Base-by-base conservation (phyloP, 2,329 filamentous ascomycete species). In the Trichoderma sp. region DNA sequence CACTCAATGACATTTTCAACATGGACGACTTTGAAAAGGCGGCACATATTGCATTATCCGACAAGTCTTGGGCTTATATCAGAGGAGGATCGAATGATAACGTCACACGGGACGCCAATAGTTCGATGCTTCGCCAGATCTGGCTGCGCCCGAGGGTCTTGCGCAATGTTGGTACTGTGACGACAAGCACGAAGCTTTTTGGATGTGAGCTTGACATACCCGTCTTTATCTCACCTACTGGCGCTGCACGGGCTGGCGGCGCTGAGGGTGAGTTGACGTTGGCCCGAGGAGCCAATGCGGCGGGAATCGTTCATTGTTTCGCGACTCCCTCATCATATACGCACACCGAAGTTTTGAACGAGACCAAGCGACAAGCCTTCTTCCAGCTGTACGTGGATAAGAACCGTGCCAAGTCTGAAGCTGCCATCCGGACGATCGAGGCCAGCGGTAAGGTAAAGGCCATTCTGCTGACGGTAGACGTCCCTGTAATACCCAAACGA, bases 1-100 rank as follows among this genome's bases (percentile, higher is more conserved):
- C 55, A 5, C 64, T 67, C 2, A 21, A 40, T n/a, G 64, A 57
- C 11, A 59, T 67, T 35, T 59, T 67, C 29, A 67, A 52, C 29
- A 58, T 59, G 64, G 64, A 67, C 1, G 64, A 67, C 21, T 67
- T 67, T n/a, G 64, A 67, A 67, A 67, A 52, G 29, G 64, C 64
- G 16, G 64, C 64, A 24, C 64, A 67, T 27, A 4, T 21, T 11
- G 37, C 55, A 10, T 19, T 67, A 24, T 58, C 64, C 8, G 55
- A 52, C 8, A 67, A 67, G 14, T 67, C 64, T 10, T 67, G 64
- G 64, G 64, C n/a, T 2, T 67, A 67, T 16, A 67, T 67, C 21
- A 52, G 52, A 1, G 64, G 64, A 21, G 64, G 55, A 21, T 67
- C 64, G 1, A 67, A 67, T 37, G 64, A 67, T 27, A 58, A 67